phyloP scores from a whole-genome alignment of 2,329 filamentous ascomycete genomes.

The Botryotinia convoluta region DNA sequence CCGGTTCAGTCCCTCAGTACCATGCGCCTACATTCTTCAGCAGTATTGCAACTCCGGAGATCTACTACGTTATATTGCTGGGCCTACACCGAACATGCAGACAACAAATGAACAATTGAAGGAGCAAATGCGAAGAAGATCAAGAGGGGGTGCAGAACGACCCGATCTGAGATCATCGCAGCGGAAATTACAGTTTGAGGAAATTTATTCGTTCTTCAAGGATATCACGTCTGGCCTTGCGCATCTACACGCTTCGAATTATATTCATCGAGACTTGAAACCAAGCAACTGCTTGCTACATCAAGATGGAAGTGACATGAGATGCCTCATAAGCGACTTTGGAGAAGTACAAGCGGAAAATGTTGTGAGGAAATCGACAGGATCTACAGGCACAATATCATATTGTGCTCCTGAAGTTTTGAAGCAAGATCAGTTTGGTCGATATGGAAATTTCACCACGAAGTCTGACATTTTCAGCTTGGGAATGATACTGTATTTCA shows the following conservation, averaged over 20 bases:
- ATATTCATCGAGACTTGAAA: slow-evolving; percentile 94
- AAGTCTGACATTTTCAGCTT: slow-evolving; percentile 98
- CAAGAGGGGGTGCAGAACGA: slow-evolving; percentile 64
- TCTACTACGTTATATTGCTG: slow-evolving; percentile 81
- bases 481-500: slow-evolving; percentile 97
- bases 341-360: slow-evolving; percentile 91
- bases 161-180: slow-evolving; percentile 36
- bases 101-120: slow-evolving; percentile 82
- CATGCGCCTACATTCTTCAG: slow-evolving; percentile 94
- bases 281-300: slow-evolving; percentile 94
- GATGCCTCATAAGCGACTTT: slow-evolving; percentile 93
- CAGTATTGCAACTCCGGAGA: slow-evolving; percentile 97
- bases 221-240: slow-evolving; percentile 91
- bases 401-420: slow-evolving; percentile 97
- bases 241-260: slow-evolving; percentile 85
- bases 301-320: slow-evolving; percentile 63
- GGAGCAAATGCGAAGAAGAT: slow-evolving; percentile 77
- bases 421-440: slow-evolving; percentile 63
- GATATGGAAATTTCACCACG: slow-evolving; percentile 88
- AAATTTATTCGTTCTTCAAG: slow-evolving; percentile 95
- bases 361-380: slow-evolving; percentile 79
- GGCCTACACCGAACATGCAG: slow-evolving; percentile 57
- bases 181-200: slow-evolving; percentile 65
- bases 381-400: slow-evolving; percentile 92
- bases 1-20: slow-evolving; percentile 85